These are phyloP conservation scores for Backusella circina DNA, from an alignment of 192 early-diverging fungal genomes.

Conservation along the genomic window DNA sequence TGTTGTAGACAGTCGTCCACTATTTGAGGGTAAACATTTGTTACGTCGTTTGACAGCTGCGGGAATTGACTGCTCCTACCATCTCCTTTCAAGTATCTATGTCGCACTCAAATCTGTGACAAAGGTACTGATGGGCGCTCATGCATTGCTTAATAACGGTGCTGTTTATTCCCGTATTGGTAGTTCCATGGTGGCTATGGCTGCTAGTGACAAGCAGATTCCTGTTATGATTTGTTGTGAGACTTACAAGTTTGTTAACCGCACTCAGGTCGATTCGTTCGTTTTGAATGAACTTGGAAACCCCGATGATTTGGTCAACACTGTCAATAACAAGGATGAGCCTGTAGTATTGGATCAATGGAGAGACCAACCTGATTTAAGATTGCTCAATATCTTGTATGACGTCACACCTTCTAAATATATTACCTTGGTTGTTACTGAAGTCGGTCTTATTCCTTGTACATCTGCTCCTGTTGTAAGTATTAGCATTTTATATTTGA, in stretches of 20 bases:
- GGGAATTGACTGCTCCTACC: constrained; percentile 75
- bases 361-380: constrained; percentile 73
- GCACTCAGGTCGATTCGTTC: constrained; percentile 91
- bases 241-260: constrained; percentile 93
- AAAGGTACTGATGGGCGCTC: constrained; percentile 95
- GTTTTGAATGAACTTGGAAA: constrained; percentile 96
- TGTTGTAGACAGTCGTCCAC: constrained; percentile 85
- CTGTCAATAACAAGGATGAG: neutral
- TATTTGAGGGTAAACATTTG: constrained; percentile 82
- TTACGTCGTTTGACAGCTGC: constrained; percentile 52
- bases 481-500: neutral
- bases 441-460: constrained; percentile 88
- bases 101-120: constrained; percentile 82
- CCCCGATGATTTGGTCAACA: constrained; percentile 79
- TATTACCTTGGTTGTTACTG: constrained; percentile 87
- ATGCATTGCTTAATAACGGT: constrained; percentile 89
- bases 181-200: constrained; percentile 88
- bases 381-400: constrained; percentile 87
- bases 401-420: constrained; percentile 95
- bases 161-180: constrained; percentile 87
- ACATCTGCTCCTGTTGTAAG: constrained; percentile 80
- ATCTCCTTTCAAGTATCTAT: constrained; percentile 61
- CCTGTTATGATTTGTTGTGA: constrained; percentile 96
- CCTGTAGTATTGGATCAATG: constrained; percentile 54
- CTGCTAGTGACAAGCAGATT: constrained; percentile 82